A percentile compares a stretch with the other conserved stretches of the same genome.
phyloP scores from a whole-genome alignment of 2,329 filamentous ascomycete genomes.

The Elsinoe ampelina region DNA sequence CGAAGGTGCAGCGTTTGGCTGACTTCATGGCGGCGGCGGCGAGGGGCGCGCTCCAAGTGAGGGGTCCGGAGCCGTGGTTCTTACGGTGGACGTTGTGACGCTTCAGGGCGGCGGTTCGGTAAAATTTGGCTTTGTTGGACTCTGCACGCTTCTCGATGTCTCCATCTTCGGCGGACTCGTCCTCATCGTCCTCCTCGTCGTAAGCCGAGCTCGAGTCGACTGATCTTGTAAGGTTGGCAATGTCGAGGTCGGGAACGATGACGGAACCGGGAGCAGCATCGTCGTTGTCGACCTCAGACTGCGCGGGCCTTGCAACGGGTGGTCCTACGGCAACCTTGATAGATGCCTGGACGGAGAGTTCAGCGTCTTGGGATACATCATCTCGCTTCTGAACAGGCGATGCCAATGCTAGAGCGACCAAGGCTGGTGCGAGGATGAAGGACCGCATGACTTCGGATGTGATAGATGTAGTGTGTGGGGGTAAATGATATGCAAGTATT shows the following conservation, averaged over 20 bases:
- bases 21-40: slow-evolving; percentile 9
- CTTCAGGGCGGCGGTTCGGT: not conserved
- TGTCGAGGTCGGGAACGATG: not conserved
- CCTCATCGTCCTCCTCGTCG: not conserved
- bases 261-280: not conserved
- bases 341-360: not conserved
- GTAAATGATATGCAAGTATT: no score
- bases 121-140: not conserved
- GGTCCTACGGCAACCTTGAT: not conserved
- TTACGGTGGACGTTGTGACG: slow-evolving; percentile 4
- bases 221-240: not conserved
- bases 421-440: not conserved
- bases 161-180: not conserved
- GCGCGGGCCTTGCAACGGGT: not conserved
- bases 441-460: not conserved
- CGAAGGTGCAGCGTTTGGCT: slow-evolving; percentile 6
- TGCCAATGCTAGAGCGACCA: not conserved
- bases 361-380: not conserved
- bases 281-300: not conserved
- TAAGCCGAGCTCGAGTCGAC: not conserved
- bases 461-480: not conserved
- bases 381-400: not conserved
- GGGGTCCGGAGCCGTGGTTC: slow-evolving; percentile 1
- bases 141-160: not conserved
- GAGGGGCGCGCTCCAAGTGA: not conserved